Base-by-base conservation (phyloP, 148 eudicot genomes). In the Simmondsia chinensis region DNA sequence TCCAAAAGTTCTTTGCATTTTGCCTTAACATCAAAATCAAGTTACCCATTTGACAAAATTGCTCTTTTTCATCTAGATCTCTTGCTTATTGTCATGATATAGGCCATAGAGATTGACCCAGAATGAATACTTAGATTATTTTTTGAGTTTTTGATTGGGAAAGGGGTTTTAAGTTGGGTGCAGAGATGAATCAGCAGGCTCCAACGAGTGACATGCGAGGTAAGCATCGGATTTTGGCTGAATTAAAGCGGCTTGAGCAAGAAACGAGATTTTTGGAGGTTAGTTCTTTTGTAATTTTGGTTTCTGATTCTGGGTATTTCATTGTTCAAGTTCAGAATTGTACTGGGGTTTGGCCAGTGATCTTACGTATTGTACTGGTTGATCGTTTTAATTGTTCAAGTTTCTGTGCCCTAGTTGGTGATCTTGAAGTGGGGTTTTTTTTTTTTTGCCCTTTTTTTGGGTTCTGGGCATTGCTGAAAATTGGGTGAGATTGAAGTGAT, bases 201-300 rank as follows among this genome's bases (percentile, higher is more conserved):
- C 56, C 46, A 46, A 61, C 66, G 12, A 39, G 66, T 20, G 87
- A 83, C 64, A 56, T 75, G 3, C 61, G 82, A 51, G 94, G 96
- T 39, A 80, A 75, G 57, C 96, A 83, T 56, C 73, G 83, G 55
- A 61, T 83, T 68, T 50, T 69, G n/a, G 96, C 96, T 20, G 91
- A 83, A 40, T 45, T 88, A 44, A 88, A 80, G 63, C 70, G 87
- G 7, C 76, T 83, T 39, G 89, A 83, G 54, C 96, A 87, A 54
- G 94, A 87, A 54, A 48, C 80, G 46, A 66, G 64, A 21, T 75
- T 77, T 52, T 59, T 80, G 5, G 80, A 87, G 71, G 94, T 80
- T 17, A 15, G 59, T 45, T 35, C 18, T 6, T 46, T 43, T 24
- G 15, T 28, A 13, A 10, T 0, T 33, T 60, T 60, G 32, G 7